phyloP scores from a whole-genome alignment of 805 yeast species.

The Starmerella apis region DNA sequence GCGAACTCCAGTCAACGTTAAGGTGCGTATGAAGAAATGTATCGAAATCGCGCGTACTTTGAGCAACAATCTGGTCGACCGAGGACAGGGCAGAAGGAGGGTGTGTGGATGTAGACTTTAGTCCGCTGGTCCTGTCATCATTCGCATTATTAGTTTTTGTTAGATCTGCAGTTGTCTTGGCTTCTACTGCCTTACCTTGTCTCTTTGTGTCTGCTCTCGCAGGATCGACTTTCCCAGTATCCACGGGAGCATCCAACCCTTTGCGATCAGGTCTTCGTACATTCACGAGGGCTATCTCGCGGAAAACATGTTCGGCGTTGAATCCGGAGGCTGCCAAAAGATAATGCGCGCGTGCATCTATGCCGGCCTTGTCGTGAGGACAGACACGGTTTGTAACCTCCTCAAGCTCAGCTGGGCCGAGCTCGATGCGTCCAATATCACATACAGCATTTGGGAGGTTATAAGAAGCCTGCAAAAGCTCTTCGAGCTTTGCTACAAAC shows the following conservation, averaged over 20 bases:
- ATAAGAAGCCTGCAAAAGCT: conserved; percentile 64
- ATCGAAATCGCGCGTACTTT: conserved; percentile 78
- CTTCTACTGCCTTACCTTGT: not conserved
- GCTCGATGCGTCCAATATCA: conserved; percentile 69
- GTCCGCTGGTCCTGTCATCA: conserved; percentile 35
- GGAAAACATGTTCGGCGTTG: conserved; percentile 70
- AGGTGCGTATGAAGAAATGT: conserved; percentile 59
- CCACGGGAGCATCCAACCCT: not conserved
- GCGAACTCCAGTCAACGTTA: conserved; percentile 71
- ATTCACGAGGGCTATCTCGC: conserved; percentile 33
- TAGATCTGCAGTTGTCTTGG: not conserved
- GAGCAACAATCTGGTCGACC: conserved; percentile 64
- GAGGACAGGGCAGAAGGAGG: conserved; percentile 46
- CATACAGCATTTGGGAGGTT: conserved; percentile 57
- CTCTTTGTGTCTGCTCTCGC: not conserved
- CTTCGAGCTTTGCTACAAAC: conserved; percentile 42
- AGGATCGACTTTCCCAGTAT: not conserved
- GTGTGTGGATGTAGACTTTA: conserved; percentile 49
- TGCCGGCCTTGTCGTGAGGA: conserved; percentile 34
- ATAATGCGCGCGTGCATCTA: conserved; percentile 52
- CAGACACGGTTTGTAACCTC: conserved; percentile 34
- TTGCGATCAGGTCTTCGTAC: conserved; percentile 13
- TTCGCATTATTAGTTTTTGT: conserved; percentile 1
- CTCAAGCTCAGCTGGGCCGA: conserved; percentile 63
- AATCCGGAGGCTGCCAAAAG: conserved; percentile 82